Percentiles rank a stretch among this genome's conserved stretches.
These are phyloP conservation scores for Thielaviopsis euricoi DNA, from an alignment of 2,329 filamentous ascomycete species.

Conservation along the genomic window DNA sequence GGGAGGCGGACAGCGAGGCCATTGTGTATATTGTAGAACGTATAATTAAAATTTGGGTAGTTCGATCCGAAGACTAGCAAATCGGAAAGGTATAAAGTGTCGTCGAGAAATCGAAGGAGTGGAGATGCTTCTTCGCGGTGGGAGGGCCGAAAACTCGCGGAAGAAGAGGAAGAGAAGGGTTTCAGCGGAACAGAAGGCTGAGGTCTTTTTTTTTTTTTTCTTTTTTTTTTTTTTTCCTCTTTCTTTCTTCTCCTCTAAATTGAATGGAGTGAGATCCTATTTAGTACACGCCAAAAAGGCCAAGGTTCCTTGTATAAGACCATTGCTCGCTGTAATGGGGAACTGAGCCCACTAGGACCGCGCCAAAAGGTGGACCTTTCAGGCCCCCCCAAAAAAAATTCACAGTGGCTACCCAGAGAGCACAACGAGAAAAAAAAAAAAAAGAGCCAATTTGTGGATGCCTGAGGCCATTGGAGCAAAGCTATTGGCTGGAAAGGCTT, in stretches of 20 bases:
- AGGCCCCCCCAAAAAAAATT: conserved; percentile 7
- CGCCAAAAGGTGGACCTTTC: conserved; percentile 1
- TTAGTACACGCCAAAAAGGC: neutral
- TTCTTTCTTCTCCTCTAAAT: neutral
- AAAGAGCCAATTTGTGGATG: conserved; percentile 1
- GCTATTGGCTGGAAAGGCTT: neutral
- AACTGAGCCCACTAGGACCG: neutral
- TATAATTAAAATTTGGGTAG: neutral
- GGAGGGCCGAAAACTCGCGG: conserved; percentile 14
- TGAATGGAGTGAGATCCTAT: neutral
- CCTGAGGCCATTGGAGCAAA: conserved; percentile 8
- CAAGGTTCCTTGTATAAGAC: neutral
- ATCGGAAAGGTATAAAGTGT: neutral
- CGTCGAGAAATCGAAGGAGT: conserved; percentile 5
- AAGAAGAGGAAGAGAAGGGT: conserved; percentile 7
- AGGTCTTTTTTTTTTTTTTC: conserved; percentile 30
- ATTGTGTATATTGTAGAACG: conserved; percentile 27
- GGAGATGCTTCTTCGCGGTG: conserved; percentile 12
- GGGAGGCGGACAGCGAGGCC: conserved; percentile 54
- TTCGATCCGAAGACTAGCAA: neutral
- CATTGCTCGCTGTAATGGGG: neutral
- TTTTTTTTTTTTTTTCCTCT: conserved; percentile 20
- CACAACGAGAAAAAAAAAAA: neutral
- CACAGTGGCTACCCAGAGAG: neutral
- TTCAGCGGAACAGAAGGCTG: conserved; percentile 19